Evolutionary conservation across 2,329 filamentous ascomycete species (phyloP).

Genomic region (Fusarium xylarioides): DNA sequence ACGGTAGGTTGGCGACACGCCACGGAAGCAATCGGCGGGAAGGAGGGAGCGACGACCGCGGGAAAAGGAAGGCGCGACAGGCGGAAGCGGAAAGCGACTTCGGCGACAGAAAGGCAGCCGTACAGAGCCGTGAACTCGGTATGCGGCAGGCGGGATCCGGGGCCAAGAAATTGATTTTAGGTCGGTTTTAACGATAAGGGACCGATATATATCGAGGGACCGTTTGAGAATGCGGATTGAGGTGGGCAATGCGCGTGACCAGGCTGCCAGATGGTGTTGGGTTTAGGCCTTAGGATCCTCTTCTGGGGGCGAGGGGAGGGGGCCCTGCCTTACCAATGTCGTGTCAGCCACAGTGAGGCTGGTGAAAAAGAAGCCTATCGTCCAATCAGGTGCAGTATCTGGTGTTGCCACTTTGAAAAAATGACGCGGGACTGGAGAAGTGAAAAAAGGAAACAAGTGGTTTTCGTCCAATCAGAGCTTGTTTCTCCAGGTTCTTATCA

Average conservation of each 20-base stretch:
- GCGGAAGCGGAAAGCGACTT: conserved; percentile 19
- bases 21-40: conserved; percentile 36
- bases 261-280: conserved; percentile 47
- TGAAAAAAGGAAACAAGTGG: conserved; percentile 28
- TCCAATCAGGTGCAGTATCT: conserved; percentile 20
- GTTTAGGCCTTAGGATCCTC: conserved; percentile 39
- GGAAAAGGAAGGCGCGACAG: conserved; percentile 33
- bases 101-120: conserved; percentile 18
- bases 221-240: conserved; percentile 46
- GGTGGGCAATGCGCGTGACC: conserved; percentile 52
- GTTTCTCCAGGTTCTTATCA: conserved; percentile 30
- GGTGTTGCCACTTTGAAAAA: conserved; percentile 32
- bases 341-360: conserved; percentile 42
- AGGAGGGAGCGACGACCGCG: conserved; percentile 34
- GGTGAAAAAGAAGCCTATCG: neutral
- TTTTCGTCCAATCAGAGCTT: conserved; percentile 20
- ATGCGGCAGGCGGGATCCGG: conserved; percentile 23
- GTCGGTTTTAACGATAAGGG: conserved; percentile 29
- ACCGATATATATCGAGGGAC: conserved; percentile 38
- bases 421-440: conserved; percentile 33
- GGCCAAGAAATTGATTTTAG: conserved; percentile 21
- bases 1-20: conserved; percentile 36
- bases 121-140: conserved; percentile 18
- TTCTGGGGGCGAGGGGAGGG: conserved; percentile 28
- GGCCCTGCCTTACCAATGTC: conserved; percentile 31